A percentile compares a stretch with the other conserved stretches of the same genome.
Conservation (phyloP, 1,284 basidiomycete species). For the Pseudozyma hubeiensis region DNA sequence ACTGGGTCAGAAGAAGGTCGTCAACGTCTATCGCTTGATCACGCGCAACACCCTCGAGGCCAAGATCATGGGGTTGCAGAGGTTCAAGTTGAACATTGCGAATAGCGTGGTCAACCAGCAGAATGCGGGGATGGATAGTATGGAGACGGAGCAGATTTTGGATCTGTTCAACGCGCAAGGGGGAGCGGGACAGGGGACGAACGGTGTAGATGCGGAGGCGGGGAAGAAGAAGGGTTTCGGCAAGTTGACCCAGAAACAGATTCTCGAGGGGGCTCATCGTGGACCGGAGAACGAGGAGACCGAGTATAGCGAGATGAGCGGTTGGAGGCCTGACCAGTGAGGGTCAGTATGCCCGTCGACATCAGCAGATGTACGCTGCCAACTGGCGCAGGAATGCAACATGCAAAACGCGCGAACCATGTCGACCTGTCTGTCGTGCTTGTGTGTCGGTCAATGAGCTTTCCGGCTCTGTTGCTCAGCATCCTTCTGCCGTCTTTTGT, state of each 20-base stretch:
- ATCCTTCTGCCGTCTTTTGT: no score
- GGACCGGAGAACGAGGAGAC: conserved; percentile 67
- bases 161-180: conserved; percentile 80
- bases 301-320: conserved; percentile 61
- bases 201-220: conserved; percentile 4
- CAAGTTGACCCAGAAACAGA: conserved; percentile 69
- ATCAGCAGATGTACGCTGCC: background rate
- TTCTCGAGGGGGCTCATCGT: conserved; percentile 68
- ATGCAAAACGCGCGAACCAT: no score
- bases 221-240: conserved; percentile 36
- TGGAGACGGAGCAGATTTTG: conserved; percentile 97
- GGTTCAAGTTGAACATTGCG: conserved; percentile 98
- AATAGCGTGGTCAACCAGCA: conserved; percentile 97
- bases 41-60: conserved; percentile 97
- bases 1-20: conserved; percentile 97
- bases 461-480: no score
- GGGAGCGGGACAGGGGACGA: background rate
- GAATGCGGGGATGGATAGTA: conserved; percentile 89
- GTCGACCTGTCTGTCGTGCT: no score
- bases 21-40: conserved; percentile 97
- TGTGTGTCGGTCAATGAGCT: no score
- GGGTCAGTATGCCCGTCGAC: no score
- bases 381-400: no score
- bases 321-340: conserved; percentile 53
- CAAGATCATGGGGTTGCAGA: conserved; percentile 97